Evolutionary conservation across 2,329 filamentous ascomycete species (phyloP), one percentile per base, ranked within the genome.

Genomic region (Microsporum ferrugineum): DNA sequence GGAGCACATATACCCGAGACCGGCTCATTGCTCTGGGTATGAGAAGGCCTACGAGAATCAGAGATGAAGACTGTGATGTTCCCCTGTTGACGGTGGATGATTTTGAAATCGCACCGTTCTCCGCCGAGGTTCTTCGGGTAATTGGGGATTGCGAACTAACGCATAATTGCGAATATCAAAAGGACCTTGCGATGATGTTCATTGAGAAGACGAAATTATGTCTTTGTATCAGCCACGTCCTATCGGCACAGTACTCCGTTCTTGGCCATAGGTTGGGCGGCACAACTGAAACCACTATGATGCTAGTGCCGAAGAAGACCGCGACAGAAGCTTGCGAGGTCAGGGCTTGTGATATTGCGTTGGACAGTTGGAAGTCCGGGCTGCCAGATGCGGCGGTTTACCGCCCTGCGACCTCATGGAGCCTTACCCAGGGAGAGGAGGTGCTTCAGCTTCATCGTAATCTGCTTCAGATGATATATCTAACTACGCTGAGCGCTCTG

Each of bases 1-100:
- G 92, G 92, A 95, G 89, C 36, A 95, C 89, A 65, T 96, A 95
- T 70, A 96, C 96, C 84, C 87, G 91, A 60, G 92, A 97, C 74
- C 88, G 91, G 57, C 81, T 96, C 47, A 91, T 96, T 65, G 92
- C 92, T 1, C 78, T 97, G 10, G 92, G 92, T 61, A 96, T 96
- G 91, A 84, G 92, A 61, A 84, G 92, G 60, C 91, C 91, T 3
- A 96, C 91, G 43, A 82, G 91, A 59, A 95, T 96, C 74, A 95
- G 95, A 79, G 87, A 91, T 63, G 89, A 94, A 68, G 91, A 96
- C 72, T 96, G 89, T 71, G 89, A 96, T 70, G 91, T 96, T 34
- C 89, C 91, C 0, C 94, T 96, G 89, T 80, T 96, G 58, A 85
- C 84, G 12, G 78, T 94, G 66, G 80, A 84, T 65, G 92, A 97